Conservation (phyloP, 2,329 filamentous ascomycete species). For the Fusarium zealandicum region DNA sequence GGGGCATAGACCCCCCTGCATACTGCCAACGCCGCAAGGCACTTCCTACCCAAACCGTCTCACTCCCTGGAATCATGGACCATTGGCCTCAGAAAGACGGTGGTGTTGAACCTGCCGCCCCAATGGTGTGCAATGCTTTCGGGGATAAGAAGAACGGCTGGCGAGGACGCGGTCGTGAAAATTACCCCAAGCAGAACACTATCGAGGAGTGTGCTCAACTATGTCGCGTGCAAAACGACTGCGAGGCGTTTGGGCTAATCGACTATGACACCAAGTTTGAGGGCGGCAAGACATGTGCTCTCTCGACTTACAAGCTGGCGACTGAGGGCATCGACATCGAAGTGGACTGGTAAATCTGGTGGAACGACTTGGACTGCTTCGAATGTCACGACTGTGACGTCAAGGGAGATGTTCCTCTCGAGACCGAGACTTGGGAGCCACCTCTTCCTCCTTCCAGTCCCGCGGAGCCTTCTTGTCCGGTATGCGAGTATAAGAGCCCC, state of each 20-base stretch:
- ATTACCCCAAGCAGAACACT: not conserved
- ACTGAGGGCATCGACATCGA: not conserved
- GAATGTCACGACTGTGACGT: not conserved
- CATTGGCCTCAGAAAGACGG: not conserved
- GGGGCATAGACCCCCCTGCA: not conserved
- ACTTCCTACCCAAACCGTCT: not conserved
- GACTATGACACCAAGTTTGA: not conserved
- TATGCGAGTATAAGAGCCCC: too few relatives aligned
- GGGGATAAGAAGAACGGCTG: not conserved
- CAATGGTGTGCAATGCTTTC: not conserved
- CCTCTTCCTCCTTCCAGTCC: too few relatives aligned
- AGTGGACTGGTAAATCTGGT: not conserved
- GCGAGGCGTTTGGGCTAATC: not conserved
- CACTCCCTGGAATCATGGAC: not conserved
- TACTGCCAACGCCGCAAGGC: not conserved
- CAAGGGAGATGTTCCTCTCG: not conserved
- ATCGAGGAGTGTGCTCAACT: not conserved
- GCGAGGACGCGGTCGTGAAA: not conserved
- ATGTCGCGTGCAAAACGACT: not conserved
- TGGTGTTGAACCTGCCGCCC: not conserved
- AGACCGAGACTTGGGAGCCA: not conserved
- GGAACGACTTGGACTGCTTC: constrained; percentile 3
- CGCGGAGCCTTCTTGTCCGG: too few relatives aligned
- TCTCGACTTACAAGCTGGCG: not conserved
- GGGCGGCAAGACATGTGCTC: not conserved